Percentiles rank a stretch among this genome's conserved stretches.
Conservation (phyloP, 257 asterid species). For the Cordia subcordata region DNA sequence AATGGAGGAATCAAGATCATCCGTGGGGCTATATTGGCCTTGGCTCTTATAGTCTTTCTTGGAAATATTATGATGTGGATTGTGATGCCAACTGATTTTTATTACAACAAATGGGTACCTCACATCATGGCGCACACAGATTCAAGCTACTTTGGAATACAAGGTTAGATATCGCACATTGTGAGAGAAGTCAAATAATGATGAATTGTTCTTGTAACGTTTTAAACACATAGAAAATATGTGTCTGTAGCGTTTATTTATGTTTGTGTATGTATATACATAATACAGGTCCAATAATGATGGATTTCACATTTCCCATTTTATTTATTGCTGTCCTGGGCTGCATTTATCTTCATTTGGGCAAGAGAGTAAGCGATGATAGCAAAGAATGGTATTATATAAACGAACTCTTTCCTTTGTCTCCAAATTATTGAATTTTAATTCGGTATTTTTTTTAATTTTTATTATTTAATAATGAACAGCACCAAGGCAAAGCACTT, state of each 20-base stretch:
- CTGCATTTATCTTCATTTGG: conserved; percentile 71
- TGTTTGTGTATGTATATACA: background rate
- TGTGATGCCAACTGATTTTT: conserved; percentile 91
- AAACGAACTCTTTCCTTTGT: background rate
- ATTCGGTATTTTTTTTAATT: background rate
- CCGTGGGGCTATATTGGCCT: conserved; percentile 44
- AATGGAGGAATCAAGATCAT: conserved; percentile 29
- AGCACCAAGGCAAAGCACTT: conserved; percentile 22
- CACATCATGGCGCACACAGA: conserved; percentile 59
- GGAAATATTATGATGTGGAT: conserved; percentile 98
- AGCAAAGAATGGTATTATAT: conserved; percentile 28
- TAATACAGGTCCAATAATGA: conserved; percentile 64
- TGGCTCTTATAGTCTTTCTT: conserved; percentile 66
- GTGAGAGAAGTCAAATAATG: too few species aligned
- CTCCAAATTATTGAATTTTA: background rate
- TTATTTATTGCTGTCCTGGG: conserved; percentile 92
- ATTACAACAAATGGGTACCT: conserved; percentile 74
- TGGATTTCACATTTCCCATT: conserved; percentile 91
- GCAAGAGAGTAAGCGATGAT: conserved; percentile 30
- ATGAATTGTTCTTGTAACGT: too few species aligned
- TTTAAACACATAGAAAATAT: too few species aligned
- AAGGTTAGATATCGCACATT: conserved; percentile 39
- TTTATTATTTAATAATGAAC: conserved; percentile 1
- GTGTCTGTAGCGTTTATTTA: background rate
- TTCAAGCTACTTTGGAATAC: conserved; percentile 83